phyloP scores from a whole-genome alignment of 441 rosid species.

The Adansonia madagascariensis region DNA sequence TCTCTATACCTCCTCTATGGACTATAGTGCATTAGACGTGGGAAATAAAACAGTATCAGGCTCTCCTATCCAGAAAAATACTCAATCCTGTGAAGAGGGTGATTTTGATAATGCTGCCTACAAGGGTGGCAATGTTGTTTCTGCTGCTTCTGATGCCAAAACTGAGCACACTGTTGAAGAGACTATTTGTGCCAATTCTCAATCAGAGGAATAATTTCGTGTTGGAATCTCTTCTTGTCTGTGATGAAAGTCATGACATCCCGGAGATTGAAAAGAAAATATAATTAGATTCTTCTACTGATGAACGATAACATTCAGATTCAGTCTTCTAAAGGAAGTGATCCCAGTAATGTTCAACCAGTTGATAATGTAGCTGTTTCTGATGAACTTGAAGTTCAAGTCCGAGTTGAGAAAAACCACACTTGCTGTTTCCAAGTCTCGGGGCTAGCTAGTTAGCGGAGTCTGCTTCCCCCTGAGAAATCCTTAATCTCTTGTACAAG shows the following conservation, averaged over 20 bases:
- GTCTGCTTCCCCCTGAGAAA: constrained; percentile 24
- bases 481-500: constrained; percentile 30
- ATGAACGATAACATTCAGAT: constrained; percentile 20
- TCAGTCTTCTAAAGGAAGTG: constrained; percentile 28
- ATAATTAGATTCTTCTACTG: constrained; percentile 28
- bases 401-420: constrained; percentile 30
- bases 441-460: constrained; percentile 18
- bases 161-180: constrained; percentile 19
- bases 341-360: constrained; percentile 8
- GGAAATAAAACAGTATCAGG: constrained; percentile 28
- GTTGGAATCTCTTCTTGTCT: constrained; percentile 21
- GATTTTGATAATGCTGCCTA: constrained; percentile 17
- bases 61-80: constrained; percentile 28
- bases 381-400: constrained; percentile 30
- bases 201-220: constrained; percentile 27
- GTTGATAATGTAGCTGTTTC: constrained; percentile 27
- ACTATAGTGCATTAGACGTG: constrained; percentile 10
- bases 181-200: constrained; percentile 22
- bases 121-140: constrained; percentile 27
- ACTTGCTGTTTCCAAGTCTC: constrained; percentile 26
- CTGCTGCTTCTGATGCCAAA: constrained; percentile 29
- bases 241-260: constrained; percentile 17
- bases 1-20: constrained; percentile 22
- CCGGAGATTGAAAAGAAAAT: constrained; percentile 36
- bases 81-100: constrained; percentile 26